These are phyloP conservation scores for Aaosphaeria pasadenensis DNA, from an alignment of 2,329 filamentous ascomycete species.

Conservation along the genomic window DNA sequence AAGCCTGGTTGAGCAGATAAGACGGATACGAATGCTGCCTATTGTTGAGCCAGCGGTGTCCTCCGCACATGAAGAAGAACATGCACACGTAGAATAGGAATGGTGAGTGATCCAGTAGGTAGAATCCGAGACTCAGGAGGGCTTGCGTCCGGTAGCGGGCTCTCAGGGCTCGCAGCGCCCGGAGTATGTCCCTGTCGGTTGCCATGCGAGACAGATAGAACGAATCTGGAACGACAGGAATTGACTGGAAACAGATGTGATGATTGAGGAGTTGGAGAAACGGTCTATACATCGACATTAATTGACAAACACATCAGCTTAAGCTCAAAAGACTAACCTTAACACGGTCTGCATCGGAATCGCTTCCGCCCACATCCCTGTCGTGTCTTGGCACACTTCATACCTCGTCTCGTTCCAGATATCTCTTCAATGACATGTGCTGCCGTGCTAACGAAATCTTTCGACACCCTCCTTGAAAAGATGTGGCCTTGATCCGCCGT, in stretches of 20 bases:
- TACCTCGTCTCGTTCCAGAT: no score
- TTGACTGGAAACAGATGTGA: no score
- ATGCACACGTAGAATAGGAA: constrained; percentile 1
- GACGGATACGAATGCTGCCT: neutral
- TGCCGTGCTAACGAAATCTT: no score
- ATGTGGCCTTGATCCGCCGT: no score
- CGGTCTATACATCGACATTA: no score
- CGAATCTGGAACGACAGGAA: no score
- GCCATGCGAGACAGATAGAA: neutral
- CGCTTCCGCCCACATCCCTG: neutral
- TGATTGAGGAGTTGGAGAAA: no score
- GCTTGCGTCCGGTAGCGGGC: constrained; percentile 1
- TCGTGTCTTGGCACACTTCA: neutral
- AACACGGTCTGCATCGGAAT: neutral
- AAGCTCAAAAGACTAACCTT: no score
- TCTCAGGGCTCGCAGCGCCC: neutral
- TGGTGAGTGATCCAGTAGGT: neutral
- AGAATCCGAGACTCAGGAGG: constrained; percentile 1
- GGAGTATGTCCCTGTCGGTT: neutral
- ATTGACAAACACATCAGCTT: no score
- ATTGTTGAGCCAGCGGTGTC: neutral
- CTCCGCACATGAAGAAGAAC: constrained; percentile 1
- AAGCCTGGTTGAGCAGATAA: neutral
- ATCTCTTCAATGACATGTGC: no score
- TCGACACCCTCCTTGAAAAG: no score